Evolutionary conservation across 768 basidiomycete species (phyloP).

Genomic region (Tephrocybe rancida): DNA sequence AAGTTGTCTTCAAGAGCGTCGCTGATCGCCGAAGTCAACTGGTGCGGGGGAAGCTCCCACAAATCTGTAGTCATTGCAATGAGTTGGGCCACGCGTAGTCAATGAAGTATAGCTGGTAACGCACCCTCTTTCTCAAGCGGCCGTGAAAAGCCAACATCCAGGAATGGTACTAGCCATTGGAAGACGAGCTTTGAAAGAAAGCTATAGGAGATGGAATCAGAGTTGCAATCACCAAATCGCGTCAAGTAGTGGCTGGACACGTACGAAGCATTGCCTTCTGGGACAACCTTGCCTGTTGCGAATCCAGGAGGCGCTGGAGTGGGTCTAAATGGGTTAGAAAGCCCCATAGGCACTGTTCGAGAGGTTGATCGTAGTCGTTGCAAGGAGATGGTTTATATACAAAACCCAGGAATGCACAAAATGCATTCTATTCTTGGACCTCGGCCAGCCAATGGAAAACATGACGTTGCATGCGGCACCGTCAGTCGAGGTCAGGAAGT

Average conservation of each 20-base stretch:
- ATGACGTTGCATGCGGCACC: background rate
- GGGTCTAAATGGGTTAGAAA: constrained; percentile 40
- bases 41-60: constrained; percentile 47
- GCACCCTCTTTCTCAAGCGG: constrained; percentile 59
- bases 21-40: constrained; percentile 39
- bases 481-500: background rate
- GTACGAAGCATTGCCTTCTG: constrained; percentile 42
- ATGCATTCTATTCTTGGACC: background rate
- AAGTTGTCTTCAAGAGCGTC: constrained; percentile 47
- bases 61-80: constrained; percentile 53
- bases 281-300: constrained; percentile 45
- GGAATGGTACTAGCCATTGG: constrained; percentile 56
- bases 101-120: background rate
- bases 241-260: constrained; percentile 7
- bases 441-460: background rate
- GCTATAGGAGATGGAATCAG: constrained; percentile 25
- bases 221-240: background rate
- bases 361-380: no score
- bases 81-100: background rate
- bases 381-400: background rate
- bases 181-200: constrained; percentile 48
- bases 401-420: no score
- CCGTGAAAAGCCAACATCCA: constrained; percentile 59
- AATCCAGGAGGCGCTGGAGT: constrained; percentile 53
- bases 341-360: constrained; percentile 19